Base-by-base conservation (phyloP, 176 grass and related monocot genomes). In the Ensete ventricosum region DNA sequence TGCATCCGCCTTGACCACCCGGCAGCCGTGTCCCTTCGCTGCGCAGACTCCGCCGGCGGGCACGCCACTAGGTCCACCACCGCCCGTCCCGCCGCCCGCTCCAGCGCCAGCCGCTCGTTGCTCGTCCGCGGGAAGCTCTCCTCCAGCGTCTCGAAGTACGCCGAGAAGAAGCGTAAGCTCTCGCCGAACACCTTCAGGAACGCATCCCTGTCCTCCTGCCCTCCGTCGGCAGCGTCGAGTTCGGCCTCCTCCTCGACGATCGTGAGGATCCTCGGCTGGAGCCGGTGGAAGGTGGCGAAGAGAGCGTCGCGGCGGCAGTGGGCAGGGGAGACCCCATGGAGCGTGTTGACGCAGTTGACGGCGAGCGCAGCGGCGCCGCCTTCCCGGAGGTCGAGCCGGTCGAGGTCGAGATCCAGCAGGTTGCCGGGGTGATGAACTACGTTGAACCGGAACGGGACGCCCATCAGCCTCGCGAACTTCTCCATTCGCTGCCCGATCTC, bases 401-500 rank as follows among this genome's bases (percentile, higher is more conserved):
- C 20, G 63, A 65, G 63, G 12, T 65, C 63, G 24, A 22, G 63
- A 25, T 22, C 63, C 14, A 87, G 83, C 24, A 96, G 89, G 71
- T 92, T 89, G 7, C 87, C 90, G 0, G 83, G 64, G 79, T 90
- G 93, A 72, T 97, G 90, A 59, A 93, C 88, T 14, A 82, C 83
- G 73, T 81, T 82, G 90, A 97, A 97, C 74, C 71, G 49, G 82
- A 97, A 97, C 20, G 93, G 93, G 51, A 97, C 93, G 43, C 93
- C 93, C 93, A 97, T 97, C 3, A 97, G 80, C 17, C 93, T 85
- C 14, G 93, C 93, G 78, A 97, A 97, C 79, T 89, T 88, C 83
- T 93, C 93, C 93, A 97, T 97, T 48, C 93, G 51, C 73, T 92
- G 93, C 5, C 90, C 93, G 71, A 97, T 92, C 81, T 97, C 93